These are phyloP conservation scores for Phaeotremella fagi DNA, from an alignment of 768 basidiomycete species.

Conservation along the genomic window DNA sequence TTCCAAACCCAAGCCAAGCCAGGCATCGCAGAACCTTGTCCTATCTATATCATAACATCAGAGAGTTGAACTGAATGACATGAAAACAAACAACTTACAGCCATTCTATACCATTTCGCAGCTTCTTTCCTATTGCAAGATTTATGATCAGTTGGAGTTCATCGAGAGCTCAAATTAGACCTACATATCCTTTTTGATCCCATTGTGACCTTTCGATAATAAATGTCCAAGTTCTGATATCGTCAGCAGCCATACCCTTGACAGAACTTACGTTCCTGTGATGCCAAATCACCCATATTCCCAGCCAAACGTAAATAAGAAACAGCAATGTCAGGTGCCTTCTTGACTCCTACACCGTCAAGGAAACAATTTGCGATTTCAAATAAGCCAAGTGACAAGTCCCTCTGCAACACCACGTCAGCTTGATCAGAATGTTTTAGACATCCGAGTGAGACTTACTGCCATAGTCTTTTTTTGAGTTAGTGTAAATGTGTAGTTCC, in stretches of 20 bases:
- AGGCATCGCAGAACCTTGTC: conserved; percentile 34
- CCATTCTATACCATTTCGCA: conserved; percentile 47
- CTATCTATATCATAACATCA: conserved; percentile 15
- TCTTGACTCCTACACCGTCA: conserved; percentile 44
- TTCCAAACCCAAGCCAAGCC: conserved; percentile 48
- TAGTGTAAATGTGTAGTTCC: conserved; percentile 14
- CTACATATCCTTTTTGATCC: conserved; percentile 48
- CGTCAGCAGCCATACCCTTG: no score
- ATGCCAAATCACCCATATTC: conserved; percentile 42
- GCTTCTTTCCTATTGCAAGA: conserved; percentile 35
- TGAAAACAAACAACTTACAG: conserved; percentile 25
- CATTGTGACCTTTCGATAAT: conserved; percentile 38
- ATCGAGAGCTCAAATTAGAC: neutral
- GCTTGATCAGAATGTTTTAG: neutral
- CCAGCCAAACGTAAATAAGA: conserved; percentile 41
- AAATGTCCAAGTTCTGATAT: conserved; percentile 43
- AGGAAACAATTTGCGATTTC: conserved; percentile 46
- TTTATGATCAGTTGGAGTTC: neutral
- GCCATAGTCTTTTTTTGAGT: conserved; percentile 23
- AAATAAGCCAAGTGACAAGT: conserved; percentile 41
- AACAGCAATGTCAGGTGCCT: conserved; percentile 37
- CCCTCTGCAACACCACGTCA: conserved; percentile 17
- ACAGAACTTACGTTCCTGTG: conserved; percentile 42
- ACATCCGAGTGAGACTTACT: conserved; percentile 17
- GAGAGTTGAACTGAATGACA: neutral